Conservation (phyloP, 805 yeast species). For the Ogataea nonfermentans region DNA sequence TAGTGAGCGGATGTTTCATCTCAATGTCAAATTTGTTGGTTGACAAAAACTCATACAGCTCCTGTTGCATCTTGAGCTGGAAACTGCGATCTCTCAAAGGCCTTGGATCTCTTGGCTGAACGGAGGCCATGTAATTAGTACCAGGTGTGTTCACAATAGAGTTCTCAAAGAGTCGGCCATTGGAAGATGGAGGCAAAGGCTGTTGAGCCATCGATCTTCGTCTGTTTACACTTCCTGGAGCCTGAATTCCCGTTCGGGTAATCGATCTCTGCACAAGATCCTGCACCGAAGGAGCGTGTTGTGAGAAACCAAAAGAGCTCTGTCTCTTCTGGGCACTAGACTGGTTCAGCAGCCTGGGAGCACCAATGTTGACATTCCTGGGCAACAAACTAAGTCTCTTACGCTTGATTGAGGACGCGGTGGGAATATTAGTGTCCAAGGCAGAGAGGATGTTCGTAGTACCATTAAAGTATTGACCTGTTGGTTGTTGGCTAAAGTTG, state of each 20-base stretch:
- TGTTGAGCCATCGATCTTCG: slow-evolving; percentile 17
- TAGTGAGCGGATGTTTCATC: slow-evolving; percentile 65
- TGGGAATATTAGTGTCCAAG: slow-evolving; percentile 19
- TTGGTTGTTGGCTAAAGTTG: slow-evolving; percentile 15
- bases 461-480: slow-evolving; percentile 16
- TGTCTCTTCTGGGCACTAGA: slow-evolving; percentile 25
- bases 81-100: slow-evolving; percentile 73
- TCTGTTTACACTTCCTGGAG: slow-evolving; percentile 13
- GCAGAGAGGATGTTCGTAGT: slow-evolving; percentile 20
- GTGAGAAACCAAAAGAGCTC: slow-evolving; percentile 25
- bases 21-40: slow-evolving; percentile 70
- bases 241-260: slow-evolving; percentile 21
- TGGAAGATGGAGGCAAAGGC: slow-evolving; percentile 22
- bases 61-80: slow-evolving; percentile 63
- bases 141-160: slow-evolving; percentile 21
- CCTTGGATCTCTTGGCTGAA: slow-evolving; percentile 56
- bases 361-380: slow-evolving; percentile 30
- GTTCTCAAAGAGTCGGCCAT: slow-evolving; percentile 22
- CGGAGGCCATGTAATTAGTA: slow-evolving; percentile 9
- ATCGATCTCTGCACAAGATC: slow-evolving; percentile 30
- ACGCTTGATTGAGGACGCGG: slow-evolving; percentile 21
- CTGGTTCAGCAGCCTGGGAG: slow-evolving; percentile 30
- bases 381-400: slow-evolving; percentile 32
- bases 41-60: slow-evolving; percentile 61
- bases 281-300: slow-evolving; percentile 24